Percentiles rank a stretch among this genome's conserved stretches.
Evolutionary conservation across 202 grass and related monocot genomes (phyloP).

Genomic region (Musa balbisiana): DNA sequence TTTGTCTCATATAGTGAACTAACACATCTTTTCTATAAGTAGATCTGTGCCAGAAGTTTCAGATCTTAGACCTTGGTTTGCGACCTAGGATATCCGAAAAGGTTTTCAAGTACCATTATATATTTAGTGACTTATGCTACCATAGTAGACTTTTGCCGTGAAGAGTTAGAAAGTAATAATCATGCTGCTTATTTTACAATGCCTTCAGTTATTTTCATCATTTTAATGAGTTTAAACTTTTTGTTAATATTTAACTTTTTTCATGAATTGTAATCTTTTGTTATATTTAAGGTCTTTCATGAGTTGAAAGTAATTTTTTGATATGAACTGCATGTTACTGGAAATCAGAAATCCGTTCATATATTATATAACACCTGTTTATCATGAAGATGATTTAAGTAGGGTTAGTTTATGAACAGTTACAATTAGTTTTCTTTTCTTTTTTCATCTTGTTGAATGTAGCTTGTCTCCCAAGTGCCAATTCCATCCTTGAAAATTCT

Average conservation of each 20-base stretch:
- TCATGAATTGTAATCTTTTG: not conserved
- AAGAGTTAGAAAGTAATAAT: not conserved
- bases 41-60: not conserved
- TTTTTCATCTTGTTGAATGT: not conserved
- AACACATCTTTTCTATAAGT: too few relatives aligned
- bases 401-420: not conserved
- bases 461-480: not conserved
- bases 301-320: not conserved
- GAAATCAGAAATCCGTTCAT: too few relatives aligned
- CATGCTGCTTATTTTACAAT: not conserved
- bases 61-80: not conserved
- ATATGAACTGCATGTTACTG: too few relatives aligned
- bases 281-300: not conserved
- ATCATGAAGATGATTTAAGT: not conserved
- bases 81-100: not conserved
- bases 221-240: not conserved
- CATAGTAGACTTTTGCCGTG: not conserved
- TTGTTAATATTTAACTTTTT: not conserved
- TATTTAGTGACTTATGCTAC: not conserved
- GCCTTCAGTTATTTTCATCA: not conserved
- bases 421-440: not conserved
- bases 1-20: not conserved
- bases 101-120: not conserved
- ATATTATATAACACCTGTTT: not conserved
- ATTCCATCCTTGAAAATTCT: not conserved